Evolutionary conservation across 768 basidiomycete genomes (phyloP).

Genomic region (Podaxis sp.): DNA sequence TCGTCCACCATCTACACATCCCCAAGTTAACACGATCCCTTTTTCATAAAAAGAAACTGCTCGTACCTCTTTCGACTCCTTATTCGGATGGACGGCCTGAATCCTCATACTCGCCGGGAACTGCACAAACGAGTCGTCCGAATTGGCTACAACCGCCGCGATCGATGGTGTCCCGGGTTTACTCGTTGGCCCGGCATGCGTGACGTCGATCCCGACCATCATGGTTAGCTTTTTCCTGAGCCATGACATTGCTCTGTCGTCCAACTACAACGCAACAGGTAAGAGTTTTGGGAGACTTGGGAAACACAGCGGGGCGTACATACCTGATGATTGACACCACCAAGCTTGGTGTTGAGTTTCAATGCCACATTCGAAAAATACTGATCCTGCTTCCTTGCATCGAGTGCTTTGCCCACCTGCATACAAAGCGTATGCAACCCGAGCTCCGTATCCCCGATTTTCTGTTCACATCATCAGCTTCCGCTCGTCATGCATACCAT

Average conservation of each 20-base stretch:
- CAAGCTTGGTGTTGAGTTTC: constrained; percentile 82
- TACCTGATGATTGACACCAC: constrained; percentile 72
- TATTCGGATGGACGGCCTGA: constrained; percentile 43
- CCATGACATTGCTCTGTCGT: constrained; percentile 57
- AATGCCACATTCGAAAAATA: constrained; percentile 82
- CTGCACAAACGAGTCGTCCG: constrained; percentile 67
- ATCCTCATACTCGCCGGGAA: constrained; percentile 74
- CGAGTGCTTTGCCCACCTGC: constrained; percentile 59
- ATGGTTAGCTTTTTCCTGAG: constrained; percentile 67
- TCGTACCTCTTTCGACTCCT: constrained; percentile 37
- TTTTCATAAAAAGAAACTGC: neutral
- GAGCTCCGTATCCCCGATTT: constrained; percentile 68
- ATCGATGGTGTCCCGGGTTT: constrained; percentile 75
- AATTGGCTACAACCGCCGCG: constrained; percentile 78
- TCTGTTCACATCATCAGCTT: constrained; percentile 22
- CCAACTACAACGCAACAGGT: constrained; percentile 36
- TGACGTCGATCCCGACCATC: constrained; percentile 85
- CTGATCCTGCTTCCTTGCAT: constrained; percentile 62
- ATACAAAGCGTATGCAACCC: constrained; percentile 78
- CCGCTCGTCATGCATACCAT: neutral
- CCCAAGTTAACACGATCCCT: neutral
- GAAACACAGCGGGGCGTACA: constrained; percentile 5
- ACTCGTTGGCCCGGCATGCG: constrained; percentile 72
- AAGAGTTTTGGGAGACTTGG: neutral
- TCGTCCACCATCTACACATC: constrained; percentile 67